Evolutionary conservation across 2,329 filamentous ascomycete genomes (phyloP), one percentile per base, ranked within the genome.

Genomic region (Metarhizium guizhouense): DNA sequence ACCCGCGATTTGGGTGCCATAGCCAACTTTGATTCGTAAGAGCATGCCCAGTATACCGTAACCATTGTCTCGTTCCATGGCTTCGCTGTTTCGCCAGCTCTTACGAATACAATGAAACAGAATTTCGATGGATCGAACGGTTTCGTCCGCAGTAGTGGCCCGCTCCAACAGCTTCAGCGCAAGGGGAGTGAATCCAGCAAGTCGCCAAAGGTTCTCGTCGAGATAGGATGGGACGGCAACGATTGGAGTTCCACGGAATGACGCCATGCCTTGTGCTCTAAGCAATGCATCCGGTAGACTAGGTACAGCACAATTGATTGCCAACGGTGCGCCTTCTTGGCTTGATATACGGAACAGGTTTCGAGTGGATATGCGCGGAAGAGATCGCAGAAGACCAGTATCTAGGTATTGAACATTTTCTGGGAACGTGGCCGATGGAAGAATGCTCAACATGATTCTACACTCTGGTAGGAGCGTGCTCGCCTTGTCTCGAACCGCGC

Each of bases 71-170:
- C 89, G 86, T 70, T 99, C 94, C 88, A 99, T 96, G 30, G 94
- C 92, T 68, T 99, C 95, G 62, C 94, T 97, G 62, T 97, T 97
- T 60, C 94, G 83, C 94, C 95, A 99, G 67, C 88, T 97, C 60
- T 88, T 87, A 61, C 88, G 87, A 52, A 96, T 88, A 58, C 89
- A 90, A 60, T 88, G 84, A 59, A 96, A 91, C 30, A 96, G 77
- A 64, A 95, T 87, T 64, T 95, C 85, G 2, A 95, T 84, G 1
- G 92, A 85, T 54, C 88, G 81, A 10, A 92, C 74, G 32, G 92
- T 84, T 48, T 85, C 85, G 51, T 91, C 83, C 7, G 82, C 77
- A 0, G 84, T 86, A 3, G 78, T 77, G 1, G 94, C 86, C 38
- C 86, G 79, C 66, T 96, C 90, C 6, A 99, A 78, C 40, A 97